A percentile compares a stretch with the other conserved stretches of the same genome.
Evolutionary conservation across 495 filamentous ascomycete species (phyloP).

Genomic region (Podospora anserina): DNA sequence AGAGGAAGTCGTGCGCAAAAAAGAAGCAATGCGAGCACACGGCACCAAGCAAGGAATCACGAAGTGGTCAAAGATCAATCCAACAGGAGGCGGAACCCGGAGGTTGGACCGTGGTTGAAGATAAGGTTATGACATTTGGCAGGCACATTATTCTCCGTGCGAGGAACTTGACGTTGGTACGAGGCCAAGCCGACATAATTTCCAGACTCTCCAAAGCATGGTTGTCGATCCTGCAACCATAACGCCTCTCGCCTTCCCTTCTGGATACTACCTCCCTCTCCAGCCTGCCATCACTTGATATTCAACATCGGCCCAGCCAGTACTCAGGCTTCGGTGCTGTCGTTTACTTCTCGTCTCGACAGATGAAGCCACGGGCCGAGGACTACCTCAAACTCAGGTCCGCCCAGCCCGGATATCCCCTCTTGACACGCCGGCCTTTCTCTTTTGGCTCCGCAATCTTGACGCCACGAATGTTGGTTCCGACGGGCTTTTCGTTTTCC

Average conservation of each 20-base stretch:
- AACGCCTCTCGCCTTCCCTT: background rate
- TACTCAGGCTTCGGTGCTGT: background rate
- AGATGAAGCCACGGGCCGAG: background rate
- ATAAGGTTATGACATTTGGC: constrained; percentile 14
- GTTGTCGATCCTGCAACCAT: constrained; percentile 6
- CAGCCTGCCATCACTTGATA: background rate
- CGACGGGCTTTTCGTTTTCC: background rate
- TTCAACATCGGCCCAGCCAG: background rate
- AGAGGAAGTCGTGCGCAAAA: background rate
- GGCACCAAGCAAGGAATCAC: background rate
- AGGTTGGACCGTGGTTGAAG: background rate
- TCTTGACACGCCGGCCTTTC: background rate
- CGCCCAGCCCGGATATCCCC: background rate
- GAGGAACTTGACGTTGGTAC: background rate
- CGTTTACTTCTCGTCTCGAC: background rate
- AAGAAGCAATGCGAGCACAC: background rate
- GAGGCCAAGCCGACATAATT: constrained; percentile 2
- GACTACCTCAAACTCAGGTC: background rate
- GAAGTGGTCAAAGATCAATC: background rate
- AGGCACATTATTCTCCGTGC: background rate
- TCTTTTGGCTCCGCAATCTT: background rate
- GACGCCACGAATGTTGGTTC: constrained; percentile 6
- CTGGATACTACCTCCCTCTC: background rate
- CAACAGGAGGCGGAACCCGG: constrained; percentile 3
- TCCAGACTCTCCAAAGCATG: background rate